Conservation (phyloP, 2,329 filamentous ascomycete genomes). For the Colletotrichum sidae region DNA sequence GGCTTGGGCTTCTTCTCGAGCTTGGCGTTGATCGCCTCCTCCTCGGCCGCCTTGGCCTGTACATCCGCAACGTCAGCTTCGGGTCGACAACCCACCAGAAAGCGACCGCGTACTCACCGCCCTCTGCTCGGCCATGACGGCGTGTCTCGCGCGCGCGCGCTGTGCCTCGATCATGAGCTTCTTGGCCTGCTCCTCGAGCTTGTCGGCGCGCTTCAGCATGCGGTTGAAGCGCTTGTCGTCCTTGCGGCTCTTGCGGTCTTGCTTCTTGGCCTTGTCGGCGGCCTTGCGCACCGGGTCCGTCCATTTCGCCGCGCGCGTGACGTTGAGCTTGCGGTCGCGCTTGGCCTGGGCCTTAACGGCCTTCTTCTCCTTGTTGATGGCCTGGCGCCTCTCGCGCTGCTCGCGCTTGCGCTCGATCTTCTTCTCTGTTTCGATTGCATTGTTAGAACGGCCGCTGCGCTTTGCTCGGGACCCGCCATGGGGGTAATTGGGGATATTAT, state of each 20-base stretch:
- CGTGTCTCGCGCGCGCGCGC: slow-evolving; percentile 45
- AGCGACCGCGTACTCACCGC: slow-evolving; percentile 38
- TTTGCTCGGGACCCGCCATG: too few relatives aligned
- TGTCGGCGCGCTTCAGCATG: slow-evolving; percentile 52
- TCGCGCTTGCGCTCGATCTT: slow-evolving; percentile 43
- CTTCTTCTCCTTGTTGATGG: slow-evolving; percentile 51
- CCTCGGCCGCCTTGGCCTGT: slow-evolving; percentile 43
- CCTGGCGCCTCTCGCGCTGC: slow-evolving; percentile 42
- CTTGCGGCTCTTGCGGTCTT: slow-evolving; percentile 43
- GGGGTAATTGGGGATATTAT: not conserved
- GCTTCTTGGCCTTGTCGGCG: slow-evolving; percentile 46
- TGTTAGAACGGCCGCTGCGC: not conserved
- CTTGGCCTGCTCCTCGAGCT: slow-evolving; percentile 53
- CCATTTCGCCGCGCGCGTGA: slow-evolving; percentile 47
- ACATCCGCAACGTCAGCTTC: slow-evolving; percentile 4
- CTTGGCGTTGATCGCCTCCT: slow-evolving; percentile 40
- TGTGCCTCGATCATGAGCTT: slow-evolving; percentile 56
- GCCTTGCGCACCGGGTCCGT: slow-evolving; percentile 46
- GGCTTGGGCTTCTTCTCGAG: slow-evolving; percentile 32
- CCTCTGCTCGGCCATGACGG: slow-evolving; percentile 42
- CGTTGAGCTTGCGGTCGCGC: slow-evolving; percentile 50
- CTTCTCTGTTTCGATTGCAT: slow-evolving; percentile 40
- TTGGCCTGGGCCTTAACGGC: slow-evolving; percentile 51
- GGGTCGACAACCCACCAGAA: not conserved
- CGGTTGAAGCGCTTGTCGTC: slow-evolving; percentile 52